Evolutionary conservation across 805 yeast genomes (phyloP).

Genomic region (Candida orba): DNA sequence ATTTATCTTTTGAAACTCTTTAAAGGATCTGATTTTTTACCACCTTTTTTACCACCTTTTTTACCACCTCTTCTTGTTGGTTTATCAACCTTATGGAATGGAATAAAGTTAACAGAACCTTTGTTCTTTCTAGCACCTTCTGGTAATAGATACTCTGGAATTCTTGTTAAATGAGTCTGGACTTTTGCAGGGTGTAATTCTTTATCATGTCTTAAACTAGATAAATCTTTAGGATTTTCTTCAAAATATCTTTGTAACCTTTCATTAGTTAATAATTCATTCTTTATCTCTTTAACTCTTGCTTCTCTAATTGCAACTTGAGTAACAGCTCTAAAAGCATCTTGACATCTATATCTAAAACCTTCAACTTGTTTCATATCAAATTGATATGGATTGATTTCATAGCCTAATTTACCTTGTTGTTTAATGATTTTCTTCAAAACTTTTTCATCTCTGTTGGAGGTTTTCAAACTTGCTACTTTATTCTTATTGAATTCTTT

Average conservation of each 20-base stretch:
- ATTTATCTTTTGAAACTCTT: slow-evolving; percentile 38
- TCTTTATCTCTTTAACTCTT: slow-evolving; percentile 78
- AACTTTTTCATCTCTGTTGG: slow-evolving; percentile 83
- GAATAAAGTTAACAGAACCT: slow-evolving; percentile 60
- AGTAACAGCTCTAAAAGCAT: slow-evolving; percentile 94
- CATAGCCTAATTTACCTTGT: slow-evolving; percentile 67
- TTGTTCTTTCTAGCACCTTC: slow-evolving; percentile 55
- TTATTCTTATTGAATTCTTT: slow-evolving; percentile 87
- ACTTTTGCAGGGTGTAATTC: slow-evolving; percentile 77
- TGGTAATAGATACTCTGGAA: slow-evolving; percentile 88
- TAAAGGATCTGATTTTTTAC: slow-evolving; percentile 56
- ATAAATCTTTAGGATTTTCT: slow-evolving; percentile 93
- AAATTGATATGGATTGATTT: slow-evolving; percentile 80
- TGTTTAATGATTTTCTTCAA: slow-evolving; percentile 68
- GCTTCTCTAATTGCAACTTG: slow-evolving; percentile 88
- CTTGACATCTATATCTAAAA: slow-evolving; percentile 93
- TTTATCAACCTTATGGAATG: slow-evolving; percentile 44
- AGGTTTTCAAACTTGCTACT: slow-evolving; percentile 60
- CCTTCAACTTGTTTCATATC: slow-evolving; percentile 91
- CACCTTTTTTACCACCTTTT: slow-evolving; percentile 11
- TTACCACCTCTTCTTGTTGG: slow-evolving; percentile 28
- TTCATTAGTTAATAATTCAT: slow-evolving; percentile 81
- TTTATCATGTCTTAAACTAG: slow-evolving; percentile 84
- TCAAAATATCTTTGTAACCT: slow-evolving; percentile 91
- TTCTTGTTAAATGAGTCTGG: slow-evolving; percentile 81